Evolutionary conservation across 1,284 basidiomycete genomes (phyloP), one percentile per base, ranked within the genome.

Genomic region (Cryptococcus sp.): DNA sequence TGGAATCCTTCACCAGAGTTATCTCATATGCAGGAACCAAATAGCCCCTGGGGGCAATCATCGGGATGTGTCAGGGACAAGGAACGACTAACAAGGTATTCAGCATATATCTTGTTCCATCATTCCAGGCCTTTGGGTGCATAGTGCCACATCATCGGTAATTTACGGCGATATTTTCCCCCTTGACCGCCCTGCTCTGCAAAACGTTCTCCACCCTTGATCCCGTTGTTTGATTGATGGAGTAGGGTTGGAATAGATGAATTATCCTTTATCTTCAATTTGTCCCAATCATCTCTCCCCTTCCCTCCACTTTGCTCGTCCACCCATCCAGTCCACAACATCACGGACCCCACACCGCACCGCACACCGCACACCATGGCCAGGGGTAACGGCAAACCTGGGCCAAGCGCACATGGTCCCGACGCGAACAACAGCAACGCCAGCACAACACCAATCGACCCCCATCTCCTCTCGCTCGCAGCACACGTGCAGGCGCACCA

Each of bases 291-390:
- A 17, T 5, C 31, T n/a, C 17, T 50, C 31, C 7, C 17, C 35
- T 40, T 38, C 42, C 61, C 57, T 63, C 61, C 59, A 63, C 61
- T 50, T 40, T 25, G 13, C 42, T 52, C 19, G 58, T 58, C 61
- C 61, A 61, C 55, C 56, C 25, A 39, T 17, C 8, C 8, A 31
- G 19, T 6, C 10, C 19, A 27, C 31, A 16, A 17, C 17, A 40
- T 19, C 13, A 44, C n/a, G 19, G 25, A 46, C 23, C 45, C 20
- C 11, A 19, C 45, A 47, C 35, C 27, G 54, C 19, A 35, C 10
- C 27, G 22, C 19, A 46, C 31, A 16, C 39, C 22, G 23, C 8
- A 22, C 23, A 51, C 20, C 15, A 48, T 19, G 20, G n/a, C 38
- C 11, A 51, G 11, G 19, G n/a, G n/a, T n/a, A n/a, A n/a, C n/a